A percentile compares a stretch with the other conserved stretches of the same genome.
Conservation (phyloP, 2,329 filamentous ascomycete species). For the Uncinocarpus reesii region DNA sequence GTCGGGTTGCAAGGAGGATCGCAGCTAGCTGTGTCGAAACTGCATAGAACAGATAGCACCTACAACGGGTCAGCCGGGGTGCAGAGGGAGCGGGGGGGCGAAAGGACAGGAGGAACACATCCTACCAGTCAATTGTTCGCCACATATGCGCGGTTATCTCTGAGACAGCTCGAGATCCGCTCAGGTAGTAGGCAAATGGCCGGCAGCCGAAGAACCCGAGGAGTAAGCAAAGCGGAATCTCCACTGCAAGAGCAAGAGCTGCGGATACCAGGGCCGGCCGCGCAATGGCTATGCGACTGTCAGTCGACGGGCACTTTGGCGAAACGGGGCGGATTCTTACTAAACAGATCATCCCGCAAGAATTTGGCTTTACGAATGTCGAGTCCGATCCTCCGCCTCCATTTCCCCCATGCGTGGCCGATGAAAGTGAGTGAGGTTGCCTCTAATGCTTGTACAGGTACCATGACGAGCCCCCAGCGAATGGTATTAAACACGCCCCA, state of each 20-base stretch:
- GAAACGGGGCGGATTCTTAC: background rate
- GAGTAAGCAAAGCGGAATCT: conserved; percentile 53
- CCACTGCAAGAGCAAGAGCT: conserved; percentile 45
- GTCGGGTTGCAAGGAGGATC: conserved; percentile 53
- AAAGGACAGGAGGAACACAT: background rate
- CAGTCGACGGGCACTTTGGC: background rate
- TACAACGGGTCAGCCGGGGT: conserved; percentile 15
- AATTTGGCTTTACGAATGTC: conserved; percentile 24
- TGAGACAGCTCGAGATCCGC: conserved; percentile 47
- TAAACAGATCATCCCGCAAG: conserved; percentile 24
- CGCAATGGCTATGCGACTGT: conserved; percentile 31
- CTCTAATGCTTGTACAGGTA: conserved; percentile 58
- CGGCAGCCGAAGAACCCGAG: conserved; percentile 50
- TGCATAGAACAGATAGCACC: conserved; percentile 61
- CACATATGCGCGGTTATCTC: conserved; percentile 57
- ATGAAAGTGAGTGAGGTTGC: conserved; percentile 55
- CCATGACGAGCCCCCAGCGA: conserved; percentile 64
- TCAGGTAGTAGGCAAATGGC: conserved; percentile 54
- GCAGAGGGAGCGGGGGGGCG: background rate
- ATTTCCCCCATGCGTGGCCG: conserved; percentile 55
- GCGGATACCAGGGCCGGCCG: conserved; percentile 47
- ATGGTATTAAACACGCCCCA: conserved; percentile 68
- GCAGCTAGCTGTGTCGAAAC: conserved; percentile 55
- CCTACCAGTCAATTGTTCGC: conserved; percentile 46
- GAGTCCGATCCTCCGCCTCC: conserved; percentile 31